Evolutionary conservation across 169 alveolate species (phyloP).

Genomic region (Cryptosporidium tyzzeri): DNA sequence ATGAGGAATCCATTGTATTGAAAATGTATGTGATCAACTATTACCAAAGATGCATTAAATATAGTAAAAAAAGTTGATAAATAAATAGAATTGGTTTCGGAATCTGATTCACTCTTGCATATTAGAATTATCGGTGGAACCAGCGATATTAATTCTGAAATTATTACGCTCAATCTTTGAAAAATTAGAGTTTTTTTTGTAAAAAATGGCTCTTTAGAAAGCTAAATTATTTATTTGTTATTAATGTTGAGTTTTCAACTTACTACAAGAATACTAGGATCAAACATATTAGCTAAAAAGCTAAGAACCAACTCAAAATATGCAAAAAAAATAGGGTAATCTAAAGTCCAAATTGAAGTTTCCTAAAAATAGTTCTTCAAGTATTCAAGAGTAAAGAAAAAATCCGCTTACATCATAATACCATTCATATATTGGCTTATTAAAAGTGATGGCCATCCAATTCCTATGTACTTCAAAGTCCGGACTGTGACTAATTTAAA

Average conservation of each 20-base stretch:
- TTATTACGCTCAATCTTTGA: slow-evolving; percentile 83
- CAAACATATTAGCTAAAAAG: slow-evolving; percentile 80
- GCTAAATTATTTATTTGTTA: slow-evolving; percentile 29
- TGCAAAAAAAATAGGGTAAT: slow-evolving; percentile 90
- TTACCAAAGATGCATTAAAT: slow-evolving; percentile 83
- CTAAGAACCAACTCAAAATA: slow-evolving; percentile 86
- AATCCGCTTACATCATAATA: slow-evolving; percentile 78
- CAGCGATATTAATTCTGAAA: slow-evolving; percentile 79
- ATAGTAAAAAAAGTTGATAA: slow-evolving; percentile 68
- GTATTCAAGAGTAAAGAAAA: not conserved
- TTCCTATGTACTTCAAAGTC: slow-evolving; percentile 91
- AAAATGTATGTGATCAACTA: slow-evolving; percentile 85
- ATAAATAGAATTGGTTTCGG: slow-evolving; percentile 10
- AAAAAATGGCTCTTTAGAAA: slow-evolving; percentile 61
- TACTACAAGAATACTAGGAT: slow-evolving; percentile 80
- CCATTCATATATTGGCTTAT: slow-evolving; percentile 85
- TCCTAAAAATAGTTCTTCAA: slow-evolving; percentile 33
- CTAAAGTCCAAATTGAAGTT: slow-evolving; percentile 88
- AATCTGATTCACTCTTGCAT: not conserved
- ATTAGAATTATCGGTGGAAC: slow-evolving; percentile 39
- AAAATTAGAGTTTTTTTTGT: slow-evolving; percentile 77
- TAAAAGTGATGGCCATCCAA: slow-evolving; percentile 88
- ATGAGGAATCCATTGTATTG: slow-evolving; percentile 83
- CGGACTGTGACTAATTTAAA: slow-evolving; percentile 65
- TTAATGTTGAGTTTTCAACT: slow-evolving; percentile 18